These are phyloP conservation scores for Cercospora sp. DNA, from an alignment of 2,329 filamentous ascomycete species.

Conservation along the genomic window DNA sequence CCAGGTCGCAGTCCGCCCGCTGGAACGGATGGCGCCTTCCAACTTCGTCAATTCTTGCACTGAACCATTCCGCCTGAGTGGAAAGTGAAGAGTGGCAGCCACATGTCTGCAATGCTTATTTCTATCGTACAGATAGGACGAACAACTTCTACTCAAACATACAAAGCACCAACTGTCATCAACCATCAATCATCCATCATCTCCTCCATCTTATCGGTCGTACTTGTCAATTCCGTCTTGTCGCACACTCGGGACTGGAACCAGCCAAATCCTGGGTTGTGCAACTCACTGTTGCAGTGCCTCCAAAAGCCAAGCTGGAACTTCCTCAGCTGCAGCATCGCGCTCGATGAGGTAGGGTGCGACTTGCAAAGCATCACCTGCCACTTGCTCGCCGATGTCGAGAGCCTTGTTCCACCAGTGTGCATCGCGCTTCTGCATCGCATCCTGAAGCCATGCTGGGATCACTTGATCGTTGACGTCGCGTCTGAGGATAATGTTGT, in stretches of 20 bases:
- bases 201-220: background rate
- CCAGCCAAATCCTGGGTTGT: background rate
- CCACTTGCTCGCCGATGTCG: background rate
- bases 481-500: background rate
- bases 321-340: background rate
- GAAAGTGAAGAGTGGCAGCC: too few relatives aligned
- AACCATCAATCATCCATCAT: background rate
- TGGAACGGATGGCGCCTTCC: too few relatives aligned
- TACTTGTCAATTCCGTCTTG: background rate
- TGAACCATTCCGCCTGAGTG: too few relatives aligned
- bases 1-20: too few relatives aligned
- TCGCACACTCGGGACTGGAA: background rate
- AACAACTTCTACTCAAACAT: too few relatives aligned
- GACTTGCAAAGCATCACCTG: background rate
- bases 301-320: background rate
- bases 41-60: too few relatives aligned
- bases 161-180: too few relatives aligned
- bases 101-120: too few relatives aligned
- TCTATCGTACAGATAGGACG: too few relatives aligned
- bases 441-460: background rate
- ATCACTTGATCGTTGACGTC: background rate
- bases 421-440: background rate
- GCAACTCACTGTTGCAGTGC: background rate
- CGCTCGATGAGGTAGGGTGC: background rate
- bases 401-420: background rate